Conservation (phyloP, 169 alveolate species). For the Plasmodium knowlesi region DNA sequence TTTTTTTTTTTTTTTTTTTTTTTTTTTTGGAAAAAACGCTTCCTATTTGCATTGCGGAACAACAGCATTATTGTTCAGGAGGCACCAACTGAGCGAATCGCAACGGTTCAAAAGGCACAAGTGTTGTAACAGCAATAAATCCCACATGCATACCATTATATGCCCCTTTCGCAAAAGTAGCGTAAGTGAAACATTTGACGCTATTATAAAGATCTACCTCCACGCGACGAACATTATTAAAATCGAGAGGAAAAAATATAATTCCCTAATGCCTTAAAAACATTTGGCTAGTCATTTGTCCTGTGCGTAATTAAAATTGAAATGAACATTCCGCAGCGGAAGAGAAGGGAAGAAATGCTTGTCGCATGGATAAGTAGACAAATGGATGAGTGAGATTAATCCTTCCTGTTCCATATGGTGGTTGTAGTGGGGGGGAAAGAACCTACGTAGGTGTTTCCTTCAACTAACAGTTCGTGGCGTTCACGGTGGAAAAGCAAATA, state of each 20-base stretch:
- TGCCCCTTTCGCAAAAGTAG: not conserved
- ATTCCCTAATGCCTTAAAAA: not conserved
- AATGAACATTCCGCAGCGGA: not conserved
- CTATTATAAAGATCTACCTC: not conserved
- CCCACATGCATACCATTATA: not conserved
- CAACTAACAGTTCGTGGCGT: not conserved
- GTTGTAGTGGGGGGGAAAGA: not conserved
- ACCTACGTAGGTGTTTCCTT: not conserved
- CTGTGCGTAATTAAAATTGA: not conserved
- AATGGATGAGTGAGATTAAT: not conserved
- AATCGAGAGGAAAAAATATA: not conserved
- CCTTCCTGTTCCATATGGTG: not conserved
- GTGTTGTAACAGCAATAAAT: not conserved
- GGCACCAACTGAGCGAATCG: not conserved
- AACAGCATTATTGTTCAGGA: not conserved
- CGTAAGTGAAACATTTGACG: not conserved
- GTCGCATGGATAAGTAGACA: not conserved
- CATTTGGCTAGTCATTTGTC: not conserved
- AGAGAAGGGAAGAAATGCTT: not conserved
- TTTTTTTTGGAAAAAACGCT: no score
- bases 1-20: no score
- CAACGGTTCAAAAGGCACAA: not conserved
- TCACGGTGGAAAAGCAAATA: not conserved
- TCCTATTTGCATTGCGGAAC: not conserved
- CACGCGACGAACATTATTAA: not conserved